Evolutionary conservation across 257 asterid genomes (phyloP).

Genomic region (Nicotiana attenuata): DNA sequence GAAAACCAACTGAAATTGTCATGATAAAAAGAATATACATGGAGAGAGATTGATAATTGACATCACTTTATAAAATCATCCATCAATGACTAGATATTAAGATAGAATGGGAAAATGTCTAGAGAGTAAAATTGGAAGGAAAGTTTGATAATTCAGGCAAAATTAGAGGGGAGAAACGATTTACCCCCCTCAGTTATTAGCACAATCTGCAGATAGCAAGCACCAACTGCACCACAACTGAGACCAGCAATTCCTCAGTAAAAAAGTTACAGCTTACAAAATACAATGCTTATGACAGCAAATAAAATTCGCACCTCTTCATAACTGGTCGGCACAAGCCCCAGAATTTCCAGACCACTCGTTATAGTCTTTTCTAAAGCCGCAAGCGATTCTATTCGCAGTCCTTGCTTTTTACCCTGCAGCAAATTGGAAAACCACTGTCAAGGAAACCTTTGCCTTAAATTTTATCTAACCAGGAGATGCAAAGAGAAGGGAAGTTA

Average conservation of each 20-base stretch:
- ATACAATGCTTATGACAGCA: slow-evolving; percentile 1
- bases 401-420: slow-evolving; percentile 91
- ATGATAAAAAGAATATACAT: not conserved
- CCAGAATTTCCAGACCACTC: slow-evolving; percentile 53
- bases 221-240: not conserved
- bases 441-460: not conserved
- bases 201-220: not conserved
- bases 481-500: not conserved
- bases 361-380: slow-evolving; percentile 58
- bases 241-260: not conserved
- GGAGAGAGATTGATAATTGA: not conserved
- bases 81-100: not conserved
- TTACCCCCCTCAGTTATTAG: not conserved
- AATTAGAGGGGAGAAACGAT: not conserved
- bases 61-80: not conserved
- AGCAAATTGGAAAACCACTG: slow-evolving; percentile 10
- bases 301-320: slow-evolving; percentile 40
- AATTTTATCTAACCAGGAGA: not conserved
- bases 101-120: not conserved
- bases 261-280: not conserved
- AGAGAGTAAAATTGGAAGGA: not conserved
- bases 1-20: not conserved
- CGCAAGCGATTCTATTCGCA: slow-evolving; percentile 63
- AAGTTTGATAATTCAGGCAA: not conserved
- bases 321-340: slow-evolving; percentile 73